Evolutionary conservation across 495 filamentous ascomycete genomes (phyloP), one percentile per base, ranked within the genome.

Genomic region (Penicillium steckii): DNA sequence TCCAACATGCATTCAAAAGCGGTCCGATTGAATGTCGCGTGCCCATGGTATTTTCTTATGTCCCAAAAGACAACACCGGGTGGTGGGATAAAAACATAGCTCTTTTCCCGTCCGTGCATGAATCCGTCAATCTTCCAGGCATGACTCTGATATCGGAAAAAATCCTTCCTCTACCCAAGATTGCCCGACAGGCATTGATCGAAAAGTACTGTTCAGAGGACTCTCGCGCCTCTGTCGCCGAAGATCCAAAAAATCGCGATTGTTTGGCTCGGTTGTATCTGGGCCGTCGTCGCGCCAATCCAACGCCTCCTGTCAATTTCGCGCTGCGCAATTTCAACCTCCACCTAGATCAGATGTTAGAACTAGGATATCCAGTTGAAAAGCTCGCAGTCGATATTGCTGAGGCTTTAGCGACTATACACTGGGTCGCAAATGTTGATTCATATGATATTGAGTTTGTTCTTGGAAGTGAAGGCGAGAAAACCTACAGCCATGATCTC

Each of bases 381-480:
- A 43, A 70, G 2, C 65, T 59, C 32, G 64, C 66, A 8, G 37
- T 12, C 3, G 59, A 56, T 3, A 70, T 79, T 53, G 75, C 71
- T 2, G 65, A 73, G 33, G 64, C 72, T 3, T 49, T 75, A 1
- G 75, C 75, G 0, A 55, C 69, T 8, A 44, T 76, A 1, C 62
- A 74, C 32, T 77, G 75, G 75, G 30, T 40, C 1, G 71, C 55
- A 2, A 40, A 57, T 18, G 46, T 77, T 2, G 73, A 77, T 48
- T 72, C 56, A 1, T 66, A 65, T 29, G 75, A 76, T 44, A 66
- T 77, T 30, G 75, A 79, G 47, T 77, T 77, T 46, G 75, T 77
- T 12, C 71, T 79, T 7, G 75, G 68, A 0, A 52, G 45, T 32
- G 48, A 47, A 35, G 35, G 24, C 19, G 29, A 32, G 7, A 25